phyloP scores from a whole-genome alignment of 208 protist genomes.

The Jaenimonas drosophilae region DNA sequence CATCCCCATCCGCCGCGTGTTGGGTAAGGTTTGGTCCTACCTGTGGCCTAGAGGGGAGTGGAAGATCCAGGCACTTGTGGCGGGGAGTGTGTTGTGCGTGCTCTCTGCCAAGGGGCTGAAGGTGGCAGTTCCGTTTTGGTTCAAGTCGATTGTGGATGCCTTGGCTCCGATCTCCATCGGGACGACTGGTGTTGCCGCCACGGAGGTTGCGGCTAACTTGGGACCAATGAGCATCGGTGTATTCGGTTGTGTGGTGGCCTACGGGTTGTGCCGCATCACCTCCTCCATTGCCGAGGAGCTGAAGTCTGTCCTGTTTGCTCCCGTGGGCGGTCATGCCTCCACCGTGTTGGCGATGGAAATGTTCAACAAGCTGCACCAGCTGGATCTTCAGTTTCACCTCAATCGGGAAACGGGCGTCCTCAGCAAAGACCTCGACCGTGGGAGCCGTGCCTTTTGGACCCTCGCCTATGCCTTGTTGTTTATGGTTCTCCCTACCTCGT shows the following conservation, averaged over 20 bases:
- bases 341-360: constrained; percentile 82
- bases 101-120: constrained; percentile 72
- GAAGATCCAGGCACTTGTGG: constrained; percentile 59
- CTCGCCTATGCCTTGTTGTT: constrained; percentile 87
- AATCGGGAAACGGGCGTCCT: constrained; percentile 87
- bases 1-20: constrained; percentile 65
- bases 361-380: constrained; percentile 79
- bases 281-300: constrained; percentile 78
- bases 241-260: constrained; percentile 78
- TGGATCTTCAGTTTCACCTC: constrained; percentile 85
- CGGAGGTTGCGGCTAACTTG: constrained; percentile 3
- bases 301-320: constrained; percentile 86
- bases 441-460: constrained; percentile 85
- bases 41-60: constrained; percentile 71
- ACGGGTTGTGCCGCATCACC: constrained; percentile 72
- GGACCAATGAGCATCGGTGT: constrained; percentile 58
- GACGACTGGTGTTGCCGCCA: not conserved
- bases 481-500: constrained; percentile 87
- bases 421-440: constrained; percentile 87
- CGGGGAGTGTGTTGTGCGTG: constrained; percentile 66
- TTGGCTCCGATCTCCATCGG: constrained; percentile 29
- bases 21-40: constrained; percentile 63
- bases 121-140: constrained; percentile 88
- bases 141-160: constrained; percentile 81
- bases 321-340: constrained; percentile 76